These are phyloP conservation scores for Boletus albobrunnescens DNA, from an alignment of 1,284 basidiomycete genomes.

Conservation along the genomic window DNA sequence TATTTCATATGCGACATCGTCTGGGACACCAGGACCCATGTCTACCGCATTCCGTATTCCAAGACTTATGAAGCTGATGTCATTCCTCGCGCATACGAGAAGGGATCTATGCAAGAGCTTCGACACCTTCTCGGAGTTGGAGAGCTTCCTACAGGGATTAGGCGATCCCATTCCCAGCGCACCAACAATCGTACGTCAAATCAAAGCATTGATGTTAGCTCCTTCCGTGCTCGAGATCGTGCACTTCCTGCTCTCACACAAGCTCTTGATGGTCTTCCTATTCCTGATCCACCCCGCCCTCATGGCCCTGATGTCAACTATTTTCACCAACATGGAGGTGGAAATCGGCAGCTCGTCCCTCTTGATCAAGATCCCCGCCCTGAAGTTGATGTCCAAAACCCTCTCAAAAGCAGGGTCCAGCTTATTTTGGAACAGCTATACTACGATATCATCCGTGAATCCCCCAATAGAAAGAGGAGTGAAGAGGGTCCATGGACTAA, in stretches of 20 bases:
- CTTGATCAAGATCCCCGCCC: neutral
- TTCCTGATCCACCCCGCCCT: neutral
- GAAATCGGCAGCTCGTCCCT: neutral
- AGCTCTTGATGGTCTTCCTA: neutral
- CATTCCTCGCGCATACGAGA: neutral
- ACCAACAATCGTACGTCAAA: neutral
- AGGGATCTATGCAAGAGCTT: neutral
- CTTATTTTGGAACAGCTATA: constrained; percentile 9
- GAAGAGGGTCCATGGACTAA: constrained; percentile 5
- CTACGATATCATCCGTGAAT: constrained; percentile 9
- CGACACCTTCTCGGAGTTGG: neutral
- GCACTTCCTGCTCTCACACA: too few relatives aligned
- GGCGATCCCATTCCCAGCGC: neutral
- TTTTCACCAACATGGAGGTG: constrained; percentile 5
- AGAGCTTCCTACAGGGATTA: neutral
- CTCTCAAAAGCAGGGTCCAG: neutral
- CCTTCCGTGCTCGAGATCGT: neutral
- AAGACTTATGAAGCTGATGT: neutral
- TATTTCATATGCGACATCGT: neutral
- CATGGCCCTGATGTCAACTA: constrained; percentile 2
- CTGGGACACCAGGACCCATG: neutral
- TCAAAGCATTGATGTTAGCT: neutral
- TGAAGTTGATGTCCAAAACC: neutral
- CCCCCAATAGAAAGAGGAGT: neutral
- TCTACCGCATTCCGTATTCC: neutral